phyloP scores from a whole-genome alignment of 441 rosid genomes.

The Sinapis alba region DNA sequence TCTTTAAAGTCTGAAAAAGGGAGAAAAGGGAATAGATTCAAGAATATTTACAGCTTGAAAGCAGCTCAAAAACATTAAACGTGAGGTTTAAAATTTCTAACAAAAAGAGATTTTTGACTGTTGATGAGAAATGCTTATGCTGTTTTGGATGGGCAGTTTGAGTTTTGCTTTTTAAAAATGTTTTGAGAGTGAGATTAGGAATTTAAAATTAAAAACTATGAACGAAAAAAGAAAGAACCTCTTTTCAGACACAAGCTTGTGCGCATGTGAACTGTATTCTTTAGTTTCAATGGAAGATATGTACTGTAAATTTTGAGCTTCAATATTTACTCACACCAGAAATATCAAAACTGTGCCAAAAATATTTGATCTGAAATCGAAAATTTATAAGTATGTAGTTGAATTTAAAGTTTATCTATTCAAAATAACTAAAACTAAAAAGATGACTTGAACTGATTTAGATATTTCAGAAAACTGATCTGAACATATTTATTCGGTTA shows the following conservation, averaged over 20 bases:
- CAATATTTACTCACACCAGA: no score
- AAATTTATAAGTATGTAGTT: no score
- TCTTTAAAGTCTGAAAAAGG: background rate
- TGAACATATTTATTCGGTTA: no score
- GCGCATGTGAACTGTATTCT: background rate
- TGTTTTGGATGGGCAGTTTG: background rate
- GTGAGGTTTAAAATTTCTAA: slow-evolving; percentile 26
- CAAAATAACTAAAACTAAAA: no score
- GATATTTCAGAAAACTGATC: no score
- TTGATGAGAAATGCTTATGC: slow-evolving; percentile 26
- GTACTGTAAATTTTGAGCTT: no score
- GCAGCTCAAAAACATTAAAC: background rate
- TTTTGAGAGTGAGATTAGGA: background rate
- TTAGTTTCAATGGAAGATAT: background rate
- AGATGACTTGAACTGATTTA: no score
- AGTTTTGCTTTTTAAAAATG: background rate
- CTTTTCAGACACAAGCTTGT: background rate
- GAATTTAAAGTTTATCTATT: no score
- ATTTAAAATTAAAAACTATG: slow-evolving; percentile 16
- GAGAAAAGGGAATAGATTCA: slow-evolving; percentile 26
- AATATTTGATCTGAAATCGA: no score
- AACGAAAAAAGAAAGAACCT: background rate
- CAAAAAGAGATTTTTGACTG: slow-evolving; percentile 21
- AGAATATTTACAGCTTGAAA: slow-evolving; percentile 36
- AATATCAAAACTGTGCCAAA: no score